A percentile compares a stretch with the other conserved stretches of the same genome.
phyloP scores from a whole-genome alignment of 768 basidiomycete species.

The Termitomyces sp. region DNA sequence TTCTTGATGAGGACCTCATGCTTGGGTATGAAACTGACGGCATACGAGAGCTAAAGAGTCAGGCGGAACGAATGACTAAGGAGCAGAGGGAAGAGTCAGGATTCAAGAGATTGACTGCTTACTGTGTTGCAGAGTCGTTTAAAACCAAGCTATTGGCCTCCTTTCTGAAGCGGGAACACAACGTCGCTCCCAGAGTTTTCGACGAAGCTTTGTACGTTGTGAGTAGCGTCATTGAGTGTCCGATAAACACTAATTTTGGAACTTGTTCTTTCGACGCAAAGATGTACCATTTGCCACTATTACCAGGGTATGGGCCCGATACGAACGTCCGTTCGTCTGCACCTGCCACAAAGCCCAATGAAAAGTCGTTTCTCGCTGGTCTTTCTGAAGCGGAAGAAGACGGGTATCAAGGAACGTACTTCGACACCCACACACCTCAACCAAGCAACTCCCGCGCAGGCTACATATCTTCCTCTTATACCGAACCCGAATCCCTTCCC shows the following conservation, averaged over 20 bases:
- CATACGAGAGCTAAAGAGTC: conserved; percentile 73
- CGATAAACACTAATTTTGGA: neutral
- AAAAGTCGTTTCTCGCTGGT: conserved; percentile 56
- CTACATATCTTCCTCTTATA: conserved; percentile 52
- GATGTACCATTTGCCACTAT: conserved; percentile 89
- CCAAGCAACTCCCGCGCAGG: conserved; percentile 44
- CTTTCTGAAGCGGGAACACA: conserved; percentile 91
- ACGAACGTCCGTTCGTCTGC: conserved; percentile 84
- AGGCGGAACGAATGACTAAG: conserved; percentile 86
- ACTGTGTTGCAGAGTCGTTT: conserved; percentile 82
- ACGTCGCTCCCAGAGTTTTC: conserved; percentile 78
- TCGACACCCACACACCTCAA: conserved; percentile 33
- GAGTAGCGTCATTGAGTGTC: conserved; percentile 24
- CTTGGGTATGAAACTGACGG: conserved; percentile 66
- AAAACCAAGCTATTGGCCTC: conserved; percentile 79
- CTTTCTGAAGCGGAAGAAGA: conserved; percentile 87
- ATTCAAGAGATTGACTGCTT: conserved; percentile 80
- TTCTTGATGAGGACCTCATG: conserved; percentile 43
- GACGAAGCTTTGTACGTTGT: conserved; percentile 94
- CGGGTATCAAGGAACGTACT: conserved; percentile 86
- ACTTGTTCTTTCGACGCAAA: conserved; percentile 21
- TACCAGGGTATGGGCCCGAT: conserved; percentile 86
- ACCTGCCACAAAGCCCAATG: conserved; percentile 43
- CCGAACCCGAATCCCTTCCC: conserved; percentile 23
- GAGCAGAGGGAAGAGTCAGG: conserved; percentile 77